Evolutionary conservation across 768 basidiomycete genomes (phyloP).

Genomic region (Strobilomyces echinocephalus): DNA sequence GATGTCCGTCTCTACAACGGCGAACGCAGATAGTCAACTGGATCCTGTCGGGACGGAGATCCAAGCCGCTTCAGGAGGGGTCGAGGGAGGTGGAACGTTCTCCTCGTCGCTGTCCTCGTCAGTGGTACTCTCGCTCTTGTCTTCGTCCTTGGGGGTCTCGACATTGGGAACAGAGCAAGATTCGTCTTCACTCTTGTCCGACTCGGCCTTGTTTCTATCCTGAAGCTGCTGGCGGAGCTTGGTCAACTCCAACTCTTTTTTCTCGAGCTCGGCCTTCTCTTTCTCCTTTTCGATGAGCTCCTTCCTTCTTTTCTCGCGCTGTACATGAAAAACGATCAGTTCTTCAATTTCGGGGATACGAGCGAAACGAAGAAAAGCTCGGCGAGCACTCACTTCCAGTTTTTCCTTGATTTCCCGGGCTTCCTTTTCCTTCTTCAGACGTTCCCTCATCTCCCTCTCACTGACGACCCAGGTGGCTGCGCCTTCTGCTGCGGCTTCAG

Average conservation of each 20-base stretch:
- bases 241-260: slow-evolving; percentile 56
- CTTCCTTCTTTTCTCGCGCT: slow-evolving; percentile 44
- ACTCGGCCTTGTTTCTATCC: slow-evolving; percentile 41
- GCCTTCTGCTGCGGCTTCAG: slow-evolving; percentile 66
- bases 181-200: slow-evolving; percentile 42
- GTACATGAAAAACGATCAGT: slow-evolving; percentile 10
- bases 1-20: slow-evolving; percentile 16
- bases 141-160: slow-evolving; percentile 23
- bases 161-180: slow-evolving; percentile 1
- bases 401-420: slow-evolving; percentile 64
- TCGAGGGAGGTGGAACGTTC: slow-evolving; percentile 33
- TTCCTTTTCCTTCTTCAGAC: slow-evolving; percentile 70
- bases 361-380: slow-evolving; percentile 16
- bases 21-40: slow-evolving; percentile 29
- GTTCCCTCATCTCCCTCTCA: slow-evolving; percentile 72
- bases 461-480: slow-evolving; percentile 67
- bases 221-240: slow-evolving; percentile 50
- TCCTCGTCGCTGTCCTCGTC: slow-evolving; percentile 42
- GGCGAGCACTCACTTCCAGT: slow-evolving; percentile 48
- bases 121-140: slow-evolving; percentile 30
- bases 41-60: slow-evolving; percentile 24
- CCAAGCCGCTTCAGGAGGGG: slow-evolving; percentile 28
- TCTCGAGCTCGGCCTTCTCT: slow-evolving; percentile 59
- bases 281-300: slow-evolving; percentile 46
- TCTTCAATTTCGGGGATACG: not conserved